Evolutionary conservation across 2,329 filamentous ascomycete species (phyloP), one percentile per base, ranked within the genome.

Genomic region (Colletotrichum zoysiae): DNA sequence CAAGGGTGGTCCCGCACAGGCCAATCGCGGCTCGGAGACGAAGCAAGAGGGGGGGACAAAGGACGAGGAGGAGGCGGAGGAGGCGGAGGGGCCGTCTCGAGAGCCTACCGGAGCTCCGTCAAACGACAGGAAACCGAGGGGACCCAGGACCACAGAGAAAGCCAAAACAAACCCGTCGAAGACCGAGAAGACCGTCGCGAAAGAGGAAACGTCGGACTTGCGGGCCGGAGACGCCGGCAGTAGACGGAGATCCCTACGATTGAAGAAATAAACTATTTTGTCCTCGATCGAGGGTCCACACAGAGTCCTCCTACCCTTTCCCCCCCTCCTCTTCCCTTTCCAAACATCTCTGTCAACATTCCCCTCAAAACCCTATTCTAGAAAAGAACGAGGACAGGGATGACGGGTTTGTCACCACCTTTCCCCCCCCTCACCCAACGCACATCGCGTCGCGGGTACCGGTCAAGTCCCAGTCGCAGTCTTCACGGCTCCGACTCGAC

Each of bases 401-500:
- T 14, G 20, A n/a, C 30, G 7, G 20, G 53, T 23, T 8, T 23
- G 4, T 5, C 46, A 1, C 48, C 14, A 5, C 48, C 48, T 14
- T 20, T 18, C 44, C n/a, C n/a, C n/a, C 48, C 23, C n/a, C 23
- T 23, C 26, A 20, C 44, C 46, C 33, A 53, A 53, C 16, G 14
- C 7, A 14, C 23, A 46, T 8, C 46, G 46, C 50, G 16, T 14
- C 26, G 26, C 14, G n/a, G 50, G 50, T 16, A 53, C 9, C 23
- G 5, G 26, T 30, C 14, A 3, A 50, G 44, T n/a, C 20, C n/a
- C 18, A 26, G 2, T 4, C 20, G 30, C 8, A 23, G 40, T 48
- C 76, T 70, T 48, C 46, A 80, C 12, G 79, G 77, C 64, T 80
- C 79, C 33, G 78, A 79, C 55, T 80, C 78, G n/a, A 80, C 77